Base-by-base conservation (phyloP, 441 rosid genomes). In the Erysimum pusillum region DNA sequence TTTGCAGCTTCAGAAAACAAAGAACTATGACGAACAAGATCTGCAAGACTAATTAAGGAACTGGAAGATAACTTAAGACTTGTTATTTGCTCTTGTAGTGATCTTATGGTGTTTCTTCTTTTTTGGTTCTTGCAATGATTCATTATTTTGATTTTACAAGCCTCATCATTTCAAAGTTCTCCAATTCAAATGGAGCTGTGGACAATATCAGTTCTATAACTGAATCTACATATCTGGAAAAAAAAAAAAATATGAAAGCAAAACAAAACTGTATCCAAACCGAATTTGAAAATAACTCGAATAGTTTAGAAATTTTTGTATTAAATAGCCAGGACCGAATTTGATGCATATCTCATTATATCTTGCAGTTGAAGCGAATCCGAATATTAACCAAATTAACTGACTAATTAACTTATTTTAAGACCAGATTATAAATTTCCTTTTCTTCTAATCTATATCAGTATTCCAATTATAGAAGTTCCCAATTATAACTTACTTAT, bases 1-100 rank as follows among this genome's bases (percentile, higher is more conserved):
- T 58, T 63, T 71, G 32, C 39, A 71, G 49, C 38, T 67, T 67
- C 25, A 52, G 48, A 41, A 67, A 68, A 42, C 64, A 52, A 59
- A 35, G 69, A 15, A 52, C 18, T 42, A 51, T 42, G 45, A 51
- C 25, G 69, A 72, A 77, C 45, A 65, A 11, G 63, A 76, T 31
- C 22, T 9, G 60, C 38, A 32, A 54, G 42, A 20, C 53, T 51
- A 54, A 18, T 31, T 18, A 71, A 58, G 45, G 3, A 60, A 44
- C 38, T 53, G 71, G 38, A 73, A 14, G 66, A 65, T 34, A 17
- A 38, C 10, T 62, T 5, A 42, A 56, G 32, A 66, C 42, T 22
- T 22, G 46, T 36, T 35, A 12, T 11, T n/a, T 18, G 39, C 9
- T 69, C 38, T 68, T 44, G 60, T 60, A 54, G 35, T 25, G 2